Evolutionary conservation across 805 yeast species (phyloP).

Genomic region (Kazachstania kunashirensis): DNA sequence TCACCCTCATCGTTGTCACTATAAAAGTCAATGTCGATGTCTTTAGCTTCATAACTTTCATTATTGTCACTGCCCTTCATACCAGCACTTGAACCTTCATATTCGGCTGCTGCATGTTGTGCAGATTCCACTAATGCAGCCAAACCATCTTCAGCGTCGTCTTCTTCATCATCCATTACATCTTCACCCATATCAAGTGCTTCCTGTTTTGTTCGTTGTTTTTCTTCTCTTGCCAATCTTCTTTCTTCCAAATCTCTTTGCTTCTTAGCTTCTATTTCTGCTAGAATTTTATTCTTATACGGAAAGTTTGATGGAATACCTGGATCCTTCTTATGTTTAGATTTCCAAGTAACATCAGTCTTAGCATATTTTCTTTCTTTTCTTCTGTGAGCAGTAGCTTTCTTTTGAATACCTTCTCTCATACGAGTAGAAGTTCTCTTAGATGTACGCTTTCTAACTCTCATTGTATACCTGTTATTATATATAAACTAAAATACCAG

Average conservation of each 20-base stretch:
- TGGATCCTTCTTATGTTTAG: conserved; percentile 73
- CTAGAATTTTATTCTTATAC: conserved; percentile 73
- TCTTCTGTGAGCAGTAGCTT: conserved; percentile 83
- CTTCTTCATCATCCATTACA: conserved; percentile 32
- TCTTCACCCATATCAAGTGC: conserved; percentile 32
- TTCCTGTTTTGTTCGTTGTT: conserved; percentile 33
- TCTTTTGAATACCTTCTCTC: conserved; percentile 94
- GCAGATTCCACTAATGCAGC: conserved; percentile 87
- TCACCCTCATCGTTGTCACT: conserved; percentile 37
- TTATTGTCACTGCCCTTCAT: conserved; percentile 38
- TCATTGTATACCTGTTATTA: conserved; percentile 33
- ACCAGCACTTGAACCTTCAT: conserved; percentile 38
- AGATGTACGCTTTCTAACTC: conserved; percentile 56
- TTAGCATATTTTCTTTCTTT: conserved; percentile 75
- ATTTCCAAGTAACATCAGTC: conserved; percentile 90
- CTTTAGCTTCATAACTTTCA: conserved; percentile 38
- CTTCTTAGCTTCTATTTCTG: conserved; percentile 58
- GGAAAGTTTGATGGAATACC: conserved; percentile 96
- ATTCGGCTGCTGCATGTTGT: conserved; percentile 73
- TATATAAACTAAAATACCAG: no score
- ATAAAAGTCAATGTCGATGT: conserved; percentile 38
- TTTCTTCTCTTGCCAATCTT: conserved; percentile 41
- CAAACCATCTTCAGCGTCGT: conserved; percentile 44
- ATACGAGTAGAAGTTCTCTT: conserved; percentile 87
- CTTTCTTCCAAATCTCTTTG: conserved; percentile 46